phyloP scores from a whole-genome alignment of 1,139 yeast genomes.

The Protomyces arabidopsidicola region DNA sequence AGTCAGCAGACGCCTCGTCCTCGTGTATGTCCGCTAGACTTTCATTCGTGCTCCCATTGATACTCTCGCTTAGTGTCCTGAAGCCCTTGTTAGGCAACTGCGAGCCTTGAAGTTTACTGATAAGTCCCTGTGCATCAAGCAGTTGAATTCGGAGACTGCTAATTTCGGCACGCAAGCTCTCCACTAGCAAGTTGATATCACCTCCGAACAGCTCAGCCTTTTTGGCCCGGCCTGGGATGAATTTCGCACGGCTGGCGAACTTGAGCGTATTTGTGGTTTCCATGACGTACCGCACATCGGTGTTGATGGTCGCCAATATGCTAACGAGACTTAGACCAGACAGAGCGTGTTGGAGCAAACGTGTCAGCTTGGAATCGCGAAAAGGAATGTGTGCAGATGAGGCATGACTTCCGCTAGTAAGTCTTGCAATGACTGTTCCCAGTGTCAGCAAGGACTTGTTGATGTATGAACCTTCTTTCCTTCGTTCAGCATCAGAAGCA shows the following conservation, averaged over 20 bases:
- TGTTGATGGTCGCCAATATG: conserved; percentile 73
- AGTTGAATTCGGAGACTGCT: conserved; percentile 5
- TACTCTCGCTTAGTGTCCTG: neutral
- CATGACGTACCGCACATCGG: conserved; percentile 55
- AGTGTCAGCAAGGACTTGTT: conserved; percentile 83
- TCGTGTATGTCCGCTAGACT: conserved; percentile 3
- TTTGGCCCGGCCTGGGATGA: conserved; percentile 18
- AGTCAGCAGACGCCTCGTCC: neutral
- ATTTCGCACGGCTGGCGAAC: conserved; percentile 85
- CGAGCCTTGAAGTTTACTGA: neutral
- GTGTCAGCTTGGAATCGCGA: conserved; percentile 83
- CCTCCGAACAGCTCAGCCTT: conserved; percentile 12
- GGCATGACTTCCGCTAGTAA: conserved; percentile 39
- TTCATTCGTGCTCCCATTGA: neutral
- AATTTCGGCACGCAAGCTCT: conserved; percentile 6
- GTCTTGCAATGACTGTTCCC: conserved; percentile 80
- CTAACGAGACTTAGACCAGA: conserved; percentile 84
- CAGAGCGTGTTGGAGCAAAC: conserved; percentile 83
- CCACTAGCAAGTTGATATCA: conserved; percentile 6
- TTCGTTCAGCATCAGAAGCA: conserved; percentile 68
- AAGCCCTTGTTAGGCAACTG: neutral
- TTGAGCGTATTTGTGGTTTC: conserved; percentile 84
- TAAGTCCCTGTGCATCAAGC: conserved; percentile 1
- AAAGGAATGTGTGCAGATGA: conserved; percentile 66
- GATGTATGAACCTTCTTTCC: conserved; percentile 89